Conservation (phyloP, 805 yeast species). For the Yamadazyma sp. region DNA sequence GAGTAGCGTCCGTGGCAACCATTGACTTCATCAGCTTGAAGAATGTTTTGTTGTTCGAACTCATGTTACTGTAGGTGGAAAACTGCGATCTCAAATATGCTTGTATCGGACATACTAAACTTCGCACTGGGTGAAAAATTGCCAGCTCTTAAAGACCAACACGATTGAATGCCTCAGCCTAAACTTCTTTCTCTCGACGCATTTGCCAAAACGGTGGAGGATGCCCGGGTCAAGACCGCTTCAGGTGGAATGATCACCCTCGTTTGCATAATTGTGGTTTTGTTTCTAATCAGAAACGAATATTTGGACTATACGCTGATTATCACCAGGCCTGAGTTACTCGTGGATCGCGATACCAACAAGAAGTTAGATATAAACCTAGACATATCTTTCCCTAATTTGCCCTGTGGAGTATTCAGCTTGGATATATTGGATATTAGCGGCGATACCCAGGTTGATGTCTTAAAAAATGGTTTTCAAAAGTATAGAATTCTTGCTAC, state of each 20-base stretch:
- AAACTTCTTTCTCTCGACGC: conserved; percentile 70
- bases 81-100: neutral
- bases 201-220: conserved; percentile 93
- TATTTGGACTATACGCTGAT: conserved; percentile 71
- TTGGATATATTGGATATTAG: conserved; percentile 86
- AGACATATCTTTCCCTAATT: conserved; percentile 77
- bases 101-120: too few relatives aligned
- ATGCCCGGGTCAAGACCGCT: conserved; percentile 82
- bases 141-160: too few relatives aligned
- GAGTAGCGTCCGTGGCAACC: conserved; percentile 8
- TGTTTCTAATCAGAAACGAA: conserved; percentile 68
- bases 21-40: conserved; percentile 23
- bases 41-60: conserved; percentile 11
- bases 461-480: conserved; percentile 67
- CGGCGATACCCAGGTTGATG: conserved; percentile 79
- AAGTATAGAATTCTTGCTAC: conserved; percentile 60
- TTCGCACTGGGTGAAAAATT: neutral
- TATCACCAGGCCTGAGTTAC: conserved; percentile 75
- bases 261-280: conserved; percentile 58
- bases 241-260: conserved; percentile 89
- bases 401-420: conserved; percentile 82
- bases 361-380: conserved; percentile 73
- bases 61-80: neutral
- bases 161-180: conserved; percentile 28
- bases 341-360: conserved; percentile 81